Base-by-base conservation (phyloP, 345 rosid genomes). In the Mallotus nudiflorus region DNA sequence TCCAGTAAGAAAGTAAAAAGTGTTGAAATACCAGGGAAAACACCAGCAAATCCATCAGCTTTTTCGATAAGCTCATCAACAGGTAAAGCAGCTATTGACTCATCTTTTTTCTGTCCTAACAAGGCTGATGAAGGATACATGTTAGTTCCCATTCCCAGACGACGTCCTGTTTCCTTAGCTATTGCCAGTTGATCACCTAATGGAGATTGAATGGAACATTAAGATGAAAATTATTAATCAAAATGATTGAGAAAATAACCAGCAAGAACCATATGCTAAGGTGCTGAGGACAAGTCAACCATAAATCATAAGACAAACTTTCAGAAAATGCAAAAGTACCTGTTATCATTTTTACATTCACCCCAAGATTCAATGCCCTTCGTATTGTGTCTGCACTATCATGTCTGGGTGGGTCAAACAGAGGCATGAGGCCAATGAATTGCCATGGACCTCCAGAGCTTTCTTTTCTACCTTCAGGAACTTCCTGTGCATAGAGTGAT, bases 361-460 rank as follows among this genome's bases (percentile, higher is more conserved):
- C 89, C 69, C 92, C 92, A 25, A 87, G 87, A 81, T 85, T 84
- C 69, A 87, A 67, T 7, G 92, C 89, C 60, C 88, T 82, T 42
- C 86, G 37, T 29, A 87, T 87, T 16, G 88, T 85, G 2, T 85
- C 91, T 15, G 84, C 89, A 77, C 88, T 83, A 68, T 82, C 87
- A 81, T 85, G 88, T 77, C 89, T 88, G 15, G 89, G 86, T 24
- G 92, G 92, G 68, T 88, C 92, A 73, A 88, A 88, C 54, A 85
- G 68, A 51, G 92, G 90, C 88, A 84, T 70, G 28, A 85, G 81
- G 10, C 84, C 89, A 42, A 85, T 61, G 73, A 88, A 88, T 72
- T 88, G 83, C 89, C 89, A 85, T 6, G 88, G 88, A 14, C 83
- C 83, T 65, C 89, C 89, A 1, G 79, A 3, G 69, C 87, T 88